Evolutionary conservation across 2,329 filamentous ascomycete genomes (phyloP), one percentile per base, ranked within the genome.

Genomic region (Lasiodiplodia gonubiensis): DNA sequence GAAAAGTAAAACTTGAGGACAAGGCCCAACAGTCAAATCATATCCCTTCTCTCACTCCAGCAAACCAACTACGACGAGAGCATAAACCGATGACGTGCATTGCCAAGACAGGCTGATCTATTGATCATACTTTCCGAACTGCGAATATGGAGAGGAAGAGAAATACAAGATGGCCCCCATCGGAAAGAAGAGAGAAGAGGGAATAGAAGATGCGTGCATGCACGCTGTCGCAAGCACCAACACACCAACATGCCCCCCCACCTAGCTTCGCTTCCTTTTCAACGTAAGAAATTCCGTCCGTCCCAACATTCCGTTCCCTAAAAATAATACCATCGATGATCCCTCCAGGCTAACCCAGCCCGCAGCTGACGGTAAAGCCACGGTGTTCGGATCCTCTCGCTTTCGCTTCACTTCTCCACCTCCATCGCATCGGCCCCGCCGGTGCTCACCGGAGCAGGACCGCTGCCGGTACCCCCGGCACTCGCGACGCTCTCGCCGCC

Each of bases 371-470:
- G 6, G 39, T 18, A 3, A 8, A 21, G 18, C 42, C 18, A 46
- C 42, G 18, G 21, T 11, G 18, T 46, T 21, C 42, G 11, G 42
- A 21, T 11, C 39, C n/a, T 46, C 7, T 46, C 18, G n/a, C 42
- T n/a, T 46, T 46, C 18, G 42, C 42, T 35, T 39, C 33, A 37
- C 33, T 55, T 55, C n/a, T 55, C 53, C n/a, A 53, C 30, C 16
- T 53, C 61, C 61, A 64, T 64, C 35, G 35, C 7, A 12, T 64
- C 61, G 21, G 23, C 61, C 21, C 53, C 53, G 14, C 55, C 55
- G 12, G 55, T 48, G 16, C 39, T 35, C 12, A 25, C 27, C 1
- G 59, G 59, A 4, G 27, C 59, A 14, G 59, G 42, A 30, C 53
- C 53, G 14, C 10, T 39, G 7, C 53, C 42, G 10, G 42, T 46